phyloP scores from a whole-genome alignment of 371 early-diverging fungal species.

The Syncephalastrum monosporum region DNA sequence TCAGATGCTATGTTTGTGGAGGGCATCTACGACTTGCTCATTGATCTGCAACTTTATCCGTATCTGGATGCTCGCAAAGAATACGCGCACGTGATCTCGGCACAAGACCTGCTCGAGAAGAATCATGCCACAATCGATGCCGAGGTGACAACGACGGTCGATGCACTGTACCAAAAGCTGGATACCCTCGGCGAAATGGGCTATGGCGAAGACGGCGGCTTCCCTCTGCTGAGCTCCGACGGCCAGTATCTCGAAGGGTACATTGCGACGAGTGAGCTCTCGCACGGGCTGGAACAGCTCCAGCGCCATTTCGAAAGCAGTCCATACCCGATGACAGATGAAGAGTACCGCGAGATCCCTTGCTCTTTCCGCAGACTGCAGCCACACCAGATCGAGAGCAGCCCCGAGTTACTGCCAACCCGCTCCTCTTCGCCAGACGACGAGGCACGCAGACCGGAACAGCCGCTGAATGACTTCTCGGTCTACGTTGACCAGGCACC shows the following conservation, averaged over 20 bases:
- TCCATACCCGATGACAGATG: constrained; percentile 33
- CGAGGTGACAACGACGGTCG: constrained; percentile 60
- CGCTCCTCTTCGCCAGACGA: background rate
- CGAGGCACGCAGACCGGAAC: constrained; percentile 4
- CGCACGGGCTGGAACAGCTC: constrained; percentile 66
- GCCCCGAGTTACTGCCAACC: background rate
- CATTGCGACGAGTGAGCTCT: constrained; percentile 79
- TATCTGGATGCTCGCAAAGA: constrained; percentile 82
- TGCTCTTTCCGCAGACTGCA: constrained; percentile 24
- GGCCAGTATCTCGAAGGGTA: constrained; percentile 76
- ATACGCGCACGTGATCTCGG: constrained; percentile 65
- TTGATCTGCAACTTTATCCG: constrained; percentile 80
- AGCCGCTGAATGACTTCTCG: constrained; percentile 59
- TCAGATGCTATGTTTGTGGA: constrained; percentile 77
- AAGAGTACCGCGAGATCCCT: constrained; percentile 28
- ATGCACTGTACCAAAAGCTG: constrained; percentile 55
- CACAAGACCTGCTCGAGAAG: constrained; percentile 37
- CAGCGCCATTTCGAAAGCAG: constrained; percentile 24
- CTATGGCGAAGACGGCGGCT: constrained; percentile 73
- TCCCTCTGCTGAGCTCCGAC: constrained; percentile 73
- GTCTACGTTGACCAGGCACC: constrained; percentile 84
- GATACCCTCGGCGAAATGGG: constrained; percentile 57
- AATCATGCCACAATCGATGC: constrained; percentile 58
- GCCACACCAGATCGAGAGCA: too few relatives aligned
- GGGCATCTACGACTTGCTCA: constrained; percentile 84